phyloP scores from a whole-genome alignment of 192 early-diverging fungal genomes.

The Entomortierella beljakovae region DNA sequence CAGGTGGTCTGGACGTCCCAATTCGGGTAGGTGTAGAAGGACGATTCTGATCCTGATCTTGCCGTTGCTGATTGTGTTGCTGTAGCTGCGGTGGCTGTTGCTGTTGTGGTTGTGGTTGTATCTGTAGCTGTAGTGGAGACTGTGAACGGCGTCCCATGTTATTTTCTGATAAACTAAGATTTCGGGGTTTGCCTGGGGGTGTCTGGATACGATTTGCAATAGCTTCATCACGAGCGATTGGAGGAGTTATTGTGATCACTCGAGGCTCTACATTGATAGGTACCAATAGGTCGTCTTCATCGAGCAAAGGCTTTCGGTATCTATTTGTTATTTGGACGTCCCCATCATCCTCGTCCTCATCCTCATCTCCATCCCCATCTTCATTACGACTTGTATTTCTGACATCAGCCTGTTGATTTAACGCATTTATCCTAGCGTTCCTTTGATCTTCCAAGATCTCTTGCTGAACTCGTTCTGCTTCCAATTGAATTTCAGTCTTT shows the following conservation, averaged over 20 bases:
- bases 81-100: too few species aligned
- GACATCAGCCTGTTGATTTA: background rate
- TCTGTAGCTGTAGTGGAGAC: conserved; percentile 7
- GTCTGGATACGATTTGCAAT: conserved; percentile 13
- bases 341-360: conserved; percentile 54
- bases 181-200: conserved; percentile 25
- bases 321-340: conserved; percentile 42
- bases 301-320: conserved; percentile 37
- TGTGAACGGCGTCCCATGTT: conserved; percentile 2
- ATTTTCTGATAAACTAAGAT: conserved; percentile 11
- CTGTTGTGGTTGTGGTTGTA: background rate
- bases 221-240: conserved; percentile 57
- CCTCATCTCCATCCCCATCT: conserved; percentile 53
- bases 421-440: background rate
- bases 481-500: conserved; percentile 23
- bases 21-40: background rate
- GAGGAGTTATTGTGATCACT: conserved; percentile 61
- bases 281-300: conserved; percentile 42
- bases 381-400: conserved; percentile 19
- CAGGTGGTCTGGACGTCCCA: conserved; percentile 4
- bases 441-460: conserved; percentile 48
- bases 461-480: conserved; percentile 43
- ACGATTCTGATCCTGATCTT: conserved; percentile 1
- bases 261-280: conserved; percentile 52
- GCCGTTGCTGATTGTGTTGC: conserved; percentile 35